phyloP scores from a whole-genome alignment of 805 yeast species.

The Zygosaccharomyces kombuchaensis region DNA sequence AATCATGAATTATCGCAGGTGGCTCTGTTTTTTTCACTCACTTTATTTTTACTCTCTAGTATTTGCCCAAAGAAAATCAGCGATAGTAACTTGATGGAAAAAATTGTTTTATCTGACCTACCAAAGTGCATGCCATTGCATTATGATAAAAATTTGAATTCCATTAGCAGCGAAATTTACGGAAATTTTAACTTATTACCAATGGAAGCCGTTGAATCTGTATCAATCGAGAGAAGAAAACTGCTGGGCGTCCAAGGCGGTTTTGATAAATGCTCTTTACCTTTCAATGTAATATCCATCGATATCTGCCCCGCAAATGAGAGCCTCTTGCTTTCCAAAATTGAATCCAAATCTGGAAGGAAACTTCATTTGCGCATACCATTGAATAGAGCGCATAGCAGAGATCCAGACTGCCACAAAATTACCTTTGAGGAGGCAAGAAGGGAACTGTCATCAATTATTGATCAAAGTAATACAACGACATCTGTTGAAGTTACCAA shows the following conservation, averaged over 20 bases:
- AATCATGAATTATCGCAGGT: conserved; percentile 18
- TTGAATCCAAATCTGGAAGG: conserved; percentile 28
- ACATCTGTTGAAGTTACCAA: conserved; percentile 53
- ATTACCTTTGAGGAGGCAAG: conserved; percentile 46
- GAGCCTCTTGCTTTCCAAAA: conserved; percentile 51
- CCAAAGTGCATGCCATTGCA: conserved; percentile 21
- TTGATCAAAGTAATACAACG: conserved; percentile 56
- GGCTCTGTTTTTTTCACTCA: conserved; percentile 23
- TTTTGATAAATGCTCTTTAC: conserved; percentile 3
- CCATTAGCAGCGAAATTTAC: conserved; percentile 18
- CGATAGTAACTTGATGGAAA: conserved; percentile 6
- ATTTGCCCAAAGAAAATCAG: conserved; percentile 7
- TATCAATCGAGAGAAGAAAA: conserved; percentile 2
- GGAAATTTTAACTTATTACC: conserved; percentile 13
- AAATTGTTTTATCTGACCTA: conserved; percentile 20
- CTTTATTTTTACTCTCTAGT: conserved; percentile 21
- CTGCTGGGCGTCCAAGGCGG: conserved; percentile 8
- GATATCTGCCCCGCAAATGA: conserved; percentile 57
- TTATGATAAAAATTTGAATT: conserved; percentile 21
- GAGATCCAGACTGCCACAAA: conserved; percentile 41
- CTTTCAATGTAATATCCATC: conserved; percentile 44
- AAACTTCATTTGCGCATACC: conserved; percentile 59
- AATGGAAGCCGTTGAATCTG: conserved; percentile 2
- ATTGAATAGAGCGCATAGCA: conserved; percentile 44
- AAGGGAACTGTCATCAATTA: conserved; percentile 46